Conservation (phyloP, 208 protist genomes). For the Crithidia acanthocephali region DNA sequence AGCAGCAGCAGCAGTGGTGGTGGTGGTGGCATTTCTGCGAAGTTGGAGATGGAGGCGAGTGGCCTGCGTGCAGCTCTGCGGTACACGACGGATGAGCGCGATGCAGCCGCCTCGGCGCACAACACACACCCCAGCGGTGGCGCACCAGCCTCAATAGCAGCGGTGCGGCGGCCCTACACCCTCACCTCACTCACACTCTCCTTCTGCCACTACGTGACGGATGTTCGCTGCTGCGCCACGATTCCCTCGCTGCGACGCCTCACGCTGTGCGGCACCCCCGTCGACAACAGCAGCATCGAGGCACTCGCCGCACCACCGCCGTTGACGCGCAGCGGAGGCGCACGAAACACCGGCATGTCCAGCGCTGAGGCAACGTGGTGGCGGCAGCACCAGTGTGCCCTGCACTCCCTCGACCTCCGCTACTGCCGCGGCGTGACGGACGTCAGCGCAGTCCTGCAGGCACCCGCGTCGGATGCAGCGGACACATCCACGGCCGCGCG, state of each 20-base stretch:
- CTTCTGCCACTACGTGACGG: constrained; percentile 35
- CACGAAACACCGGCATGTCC: too few species aligned
- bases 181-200: constrained; percentile 30
- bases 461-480: not conserved
- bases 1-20: not conserved
- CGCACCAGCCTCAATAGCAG: too few species aligned
- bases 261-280: constrained; percentile 8
- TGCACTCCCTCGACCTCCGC: constrained; percentile 24
- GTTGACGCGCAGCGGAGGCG: too few species aligned
- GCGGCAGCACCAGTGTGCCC: constrained; percentile 22
- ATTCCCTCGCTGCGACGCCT: constrained; percentile 33
- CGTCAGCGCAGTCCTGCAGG: constrained; percentile 16
- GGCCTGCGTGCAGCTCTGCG: not conserved
- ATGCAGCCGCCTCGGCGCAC: too few species aligned
- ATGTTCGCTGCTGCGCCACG: constrained; percentile 29
- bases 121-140: too few species aligned
- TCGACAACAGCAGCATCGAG: constrained; percentile 20
- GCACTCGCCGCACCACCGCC: constrained; percentile 11
- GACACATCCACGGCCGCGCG: too few species aligned
- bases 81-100: too few species aligned
- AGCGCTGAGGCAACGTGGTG: not conserved
- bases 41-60: not conserved
- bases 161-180: constrained; percentile 11
- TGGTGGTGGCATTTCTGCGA: too few species aligned
- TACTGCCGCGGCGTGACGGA: constrained; percentile 25